phyloP scores from a whole-genome alignment of 768 basidiomycete species.

The Boletus tomentosulus region DNA sequence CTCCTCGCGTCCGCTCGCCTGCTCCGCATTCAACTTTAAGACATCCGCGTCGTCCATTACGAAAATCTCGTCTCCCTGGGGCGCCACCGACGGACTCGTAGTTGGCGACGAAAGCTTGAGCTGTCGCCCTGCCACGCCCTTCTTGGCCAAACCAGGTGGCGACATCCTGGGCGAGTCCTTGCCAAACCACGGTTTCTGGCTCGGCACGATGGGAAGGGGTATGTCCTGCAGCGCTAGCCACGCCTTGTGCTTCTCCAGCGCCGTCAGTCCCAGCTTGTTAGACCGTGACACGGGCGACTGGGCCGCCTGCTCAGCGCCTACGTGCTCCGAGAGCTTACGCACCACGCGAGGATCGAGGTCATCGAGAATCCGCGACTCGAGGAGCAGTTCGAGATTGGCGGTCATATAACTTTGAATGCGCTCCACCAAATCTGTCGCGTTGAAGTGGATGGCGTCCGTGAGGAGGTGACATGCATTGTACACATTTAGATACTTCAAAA shows the following conservation, averaged over 20 bases:
- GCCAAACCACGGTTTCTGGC: slow-evolving; percentile 15
- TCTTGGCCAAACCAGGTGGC: slow-evolving; percentile 24
- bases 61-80: slow-evolving; percentile 66
- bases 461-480: slow-evolving; percentile 80
- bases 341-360: slow-evolving; percentile 64
- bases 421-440: slow-evolving; percentile 62
- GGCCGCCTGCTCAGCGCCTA: slow-evolving; percentile 53
- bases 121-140: neutral
- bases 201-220: slow-evolving; percentile 49
- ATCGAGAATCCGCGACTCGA: slow-evolving; percentile 79
- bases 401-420: slow-evolving; percentile 76
- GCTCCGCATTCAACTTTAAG: slow-evolving; percentile 18
- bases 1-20: slow-evolving; percentile 6
- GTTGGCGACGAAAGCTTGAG: slow-evolving; percentile 5
- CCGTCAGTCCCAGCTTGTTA: slow-evolving; percentile 43
- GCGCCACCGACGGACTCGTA: slow-evolving; percentile 17
- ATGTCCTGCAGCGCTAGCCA: slow-evolving; percentile 74
- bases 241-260: slow-evolving; percentile 57
- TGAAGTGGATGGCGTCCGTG: slow-evolving; percentile 74
- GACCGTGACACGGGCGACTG: slow-evolving; percentile 68
- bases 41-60: slow-evolving; percentile 75
- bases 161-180: slow-evolving; percentile 32
- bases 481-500: slow-evolving; percentile 63
- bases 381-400: slow-evolving; percentile 80
- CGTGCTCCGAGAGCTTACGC: slow-evolving; percentile 58